phyloP scores from a whole-genome alignment of 2,329 filamentous ascomycete genomes.

The Cladosporium sp. region DNA sequence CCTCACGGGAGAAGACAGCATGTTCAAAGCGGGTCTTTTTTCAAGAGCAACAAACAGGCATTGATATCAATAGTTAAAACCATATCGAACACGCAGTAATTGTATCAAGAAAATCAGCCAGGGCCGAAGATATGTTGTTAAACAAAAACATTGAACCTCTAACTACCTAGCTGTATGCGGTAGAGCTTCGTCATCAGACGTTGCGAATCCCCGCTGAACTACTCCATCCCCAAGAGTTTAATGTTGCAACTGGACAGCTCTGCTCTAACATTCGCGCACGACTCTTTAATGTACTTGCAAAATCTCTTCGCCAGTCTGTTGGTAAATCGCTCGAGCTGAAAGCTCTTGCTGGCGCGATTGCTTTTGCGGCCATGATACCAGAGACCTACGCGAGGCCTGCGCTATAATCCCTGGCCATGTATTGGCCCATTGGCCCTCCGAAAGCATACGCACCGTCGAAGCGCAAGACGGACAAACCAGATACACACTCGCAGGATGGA shows the following conservation, averaged over 20 bases:
- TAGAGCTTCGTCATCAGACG: background rate
- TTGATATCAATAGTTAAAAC: too few relatives aligned
- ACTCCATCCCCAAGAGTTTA: background rate
- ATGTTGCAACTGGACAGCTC: too few relatives aligned
- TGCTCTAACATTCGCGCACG: too few relatives aligned
- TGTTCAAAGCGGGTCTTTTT: too few relatives aligned
- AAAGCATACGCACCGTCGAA: slow-evolving; percentile 76
- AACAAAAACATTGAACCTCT: too few relatives aligned
- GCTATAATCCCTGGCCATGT: slow-evolving; percentile 54
- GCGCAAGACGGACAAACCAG: slow-evolving; percentile 48
- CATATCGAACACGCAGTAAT: too few relatives aligned
- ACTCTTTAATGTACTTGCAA: background rate
- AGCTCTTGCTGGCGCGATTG: background rate
- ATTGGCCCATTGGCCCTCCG: slow-evolving; percentile 85
- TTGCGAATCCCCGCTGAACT: background rate
- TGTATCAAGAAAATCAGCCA: too few relatives aligned
- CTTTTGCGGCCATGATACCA: slow-evolving; percentile 3
- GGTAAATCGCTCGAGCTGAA: background rate
- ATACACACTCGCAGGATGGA: slow-evolving; percentile 58
- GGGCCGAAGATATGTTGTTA: too few relatives aligned
- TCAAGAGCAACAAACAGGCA: too few relatives aligned
- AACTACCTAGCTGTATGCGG: too few relatives aligned
- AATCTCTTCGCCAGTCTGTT: background rate
- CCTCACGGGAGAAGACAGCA: too few relatives aligned
- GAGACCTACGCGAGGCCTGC: background rate